Base-by-base conservation (phyloP, 1,139 yeast genomes). In the Blastobotrys capitulatus region DNA sequence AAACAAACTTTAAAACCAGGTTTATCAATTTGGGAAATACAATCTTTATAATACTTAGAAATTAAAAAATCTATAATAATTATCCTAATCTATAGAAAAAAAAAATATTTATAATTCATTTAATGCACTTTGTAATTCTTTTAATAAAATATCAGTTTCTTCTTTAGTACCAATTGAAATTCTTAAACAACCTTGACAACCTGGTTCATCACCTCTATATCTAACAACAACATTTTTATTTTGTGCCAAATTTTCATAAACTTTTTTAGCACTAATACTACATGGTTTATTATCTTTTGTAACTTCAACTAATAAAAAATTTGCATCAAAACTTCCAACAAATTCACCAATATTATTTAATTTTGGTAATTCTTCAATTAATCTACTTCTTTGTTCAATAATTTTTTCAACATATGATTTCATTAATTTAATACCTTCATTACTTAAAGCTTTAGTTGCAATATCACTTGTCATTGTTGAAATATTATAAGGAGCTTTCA, bases 401-500 rank as follows among this genome's bases (percentile, higher is more conserved):
- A 89, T 80, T 18, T 66, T 65, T 0, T 61, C 62, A 12, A 83
- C 85, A 49, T 73, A 74, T 2, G 63, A 53, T 57, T 77, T 72
- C 95, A 90, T 87, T 29, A 70, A 64, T 3, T 63, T 61, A 46
- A 90, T 65, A 15, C 89, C 87, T 10, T 72, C 76, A 1, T 71
- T 62, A 6, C 78, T 71, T 3, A 92, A 77, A 0, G 97, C 94
- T 55, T 92, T 77, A 25, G 75, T 57, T 0, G 96, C 97, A 41
- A 88, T 73, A 47, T 77, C 78, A 2, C 97, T 74, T 0, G 97
- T 83, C 54, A 86, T 74, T 6, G 90, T 79, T 9, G 96, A 86
- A 47, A 92, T 86, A 66, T 92, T 94, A 69, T 92, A 94, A 1
- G 98, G 98, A 39, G 95, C 96, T 64, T 90, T 92, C 84, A 92